Percentiles rank a stretch among this genome's conserved stretches.
Conservation (phyloP, 768 basidiomycete genomes). For the Candolleomyces aberdarensis region DNA sequence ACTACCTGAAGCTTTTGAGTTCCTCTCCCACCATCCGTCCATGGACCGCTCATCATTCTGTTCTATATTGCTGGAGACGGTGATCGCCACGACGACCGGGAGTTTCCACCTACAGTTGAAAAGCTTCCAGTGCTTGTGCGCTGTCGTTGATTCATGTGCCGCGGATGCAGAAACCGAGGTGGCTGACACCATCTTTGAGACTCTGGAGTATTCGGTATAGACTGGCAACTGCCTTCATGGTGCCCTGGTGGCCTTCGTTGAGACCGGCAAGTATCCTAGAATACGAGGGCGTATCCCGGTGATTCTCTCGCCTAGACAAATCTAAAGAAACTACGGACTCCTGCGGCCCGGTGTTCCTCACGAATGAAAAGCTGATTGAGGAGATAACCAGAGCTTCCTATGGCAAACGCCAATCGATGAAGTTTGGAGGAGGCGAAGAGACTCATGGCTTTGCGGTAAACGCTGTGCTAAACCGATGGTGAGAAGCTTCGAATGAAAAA, state of each 20-base stretch:
- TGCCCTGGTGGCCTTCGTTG: too few relatives aligned
- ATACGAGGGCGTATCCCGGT: conserved; percentile 36
- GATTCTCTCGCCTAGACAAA: background rate
- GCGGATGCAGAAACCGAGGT: background rate
- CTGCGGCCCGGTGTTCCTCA: too few relatives aligned
- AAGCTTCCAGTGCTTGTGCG: conserved; percentile 31
- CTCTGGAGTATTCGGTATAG: conserved; percentile 9
- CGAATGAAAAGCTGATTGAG: too few relatives aligned
- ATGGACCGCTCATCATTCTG: too few relatives aligned
- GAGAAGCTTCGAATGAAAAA: too few relatives aligned
- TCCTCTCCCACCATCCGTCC: conserved; percentile 32
- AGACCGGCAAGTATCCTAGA: too few relatives aligned
- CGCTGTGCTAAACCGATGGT: too few relatives aligned
- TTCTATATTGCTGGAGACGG: conserved; percentile 32
- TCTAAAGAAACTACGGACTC: too few relatives aligned
- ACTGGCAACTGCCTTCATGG: conserved; percentile 12
- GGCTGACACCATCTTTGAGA: background rate
- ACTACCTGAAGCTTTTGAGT: conserved; percentile 21
- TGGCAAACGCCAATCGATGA: too few relatives aligned
- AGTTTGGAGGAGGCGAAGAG: too few relatives aligned
- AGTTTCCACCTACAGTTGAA: conserved; percentile 34
- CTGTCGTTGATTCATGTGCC: background rate
- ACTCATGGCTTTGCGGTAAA: too few relatives aligned
- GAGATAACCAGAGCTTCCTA: too few relatives aligned
- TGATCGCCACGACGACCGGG: conserved; percentile 32